phyloP scores from a whole-genome alignment of 495 filamentous ascomycete species.

The Trypethelium eluteriae region DNA sequence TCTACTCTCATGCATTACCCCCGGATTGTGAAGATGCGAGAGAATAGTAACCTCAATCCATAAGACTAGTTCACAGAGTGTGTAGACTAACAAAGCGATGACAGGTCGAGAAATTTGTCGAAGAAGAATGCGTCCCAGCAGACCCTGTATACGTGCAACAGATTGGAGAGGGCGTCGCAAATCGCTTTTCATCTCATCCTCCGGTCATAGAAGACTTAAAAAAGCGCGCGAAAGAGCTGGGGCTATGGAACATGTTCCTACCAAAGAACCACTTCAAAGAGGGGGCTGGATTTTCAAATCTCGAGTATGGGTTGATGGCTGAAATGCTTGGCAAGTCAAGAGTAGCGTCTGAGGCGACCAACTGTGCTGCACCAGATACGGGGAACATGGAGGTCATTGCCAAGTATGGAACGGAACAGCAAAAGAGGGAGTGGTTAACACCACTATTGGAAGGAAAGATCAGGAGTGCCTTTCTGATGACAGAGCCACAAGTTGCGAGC shows the following conservation, averaged over 20 bases:
- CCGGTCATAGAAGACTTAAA: constrained; percentile 82
- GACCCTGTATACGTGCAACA: constrained; percentile 71
- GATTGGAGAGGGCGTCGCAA: constrained; percentile 58
- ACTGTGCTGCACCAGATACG: constrained; percentile 41
- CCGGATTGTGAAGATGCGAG: too few relatives aligned
- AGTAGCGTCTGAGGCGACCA: constrained; percentile 38
- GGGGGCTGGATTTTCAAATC: constrained; percentile 55
- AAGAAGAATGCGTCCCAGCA: constrained; percentile 82
- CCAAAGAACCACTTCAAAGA: constrained; percentile 90
- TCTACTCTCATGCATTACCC: neutral
- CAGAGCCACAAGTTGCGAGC: constrained; percentile 39
- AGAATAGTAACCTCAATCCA: too few relatives aligned
- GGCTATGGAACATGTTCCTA: constrained; percentile 97
- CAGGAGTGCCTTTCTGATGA: constrained; percentile 41
- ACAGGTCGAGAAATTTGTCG: constrained; percentile 88
- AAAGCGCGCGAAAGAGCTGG: constrained; percentile 69
- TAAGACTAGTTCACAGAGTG: neutral
- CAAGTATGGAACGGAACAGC: constrained; percentile 39
- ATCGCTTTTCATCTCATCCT: constrained; percentile 72
- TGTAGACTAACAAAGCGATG: neutral
- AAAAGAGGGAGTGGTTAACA: constrained; percentile 38
- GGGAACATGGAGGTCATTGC: constrained; percentile 44
- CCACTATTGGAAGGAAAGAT: constrained; percentile 39
- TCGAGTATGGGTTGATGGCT: constrained; percentile 42
- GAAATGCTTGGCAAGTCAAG: constrained; percentile 39